phyloP scores from a whole-genome alignment of 2,329 filamentous ascomycete species.

The Trichophyton mentagrophytes region DNA sequence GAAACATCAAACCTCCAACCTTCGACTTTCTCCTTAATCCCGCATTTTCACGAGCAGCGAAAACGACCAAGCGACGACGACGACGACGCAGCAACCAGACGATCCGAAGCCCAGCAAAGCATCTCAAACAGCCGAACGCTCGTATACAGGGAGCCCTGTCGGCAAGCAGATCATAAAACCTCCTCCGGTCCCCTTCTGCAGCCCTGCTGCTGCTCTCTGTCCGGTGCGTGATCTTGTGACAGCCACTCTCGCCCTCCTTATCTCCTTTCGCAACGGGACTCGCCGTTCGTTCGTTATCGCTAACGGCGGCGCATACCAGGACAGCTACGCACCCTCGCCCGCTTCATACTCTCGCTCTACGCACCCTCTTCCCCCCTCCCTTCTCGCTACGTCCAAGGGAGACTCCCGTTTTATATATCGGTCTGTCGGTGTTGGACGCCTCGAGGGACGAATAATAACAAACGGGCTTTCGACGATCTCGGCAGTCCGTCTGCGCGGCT shows the following conservation, averaged over 20 bases:
- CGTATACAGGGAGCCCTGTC: too few relatives aligned
- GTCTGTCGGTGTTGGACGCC: background rate
- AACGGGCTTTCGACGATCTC: background rate
- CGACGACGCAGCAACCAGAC: background rate
- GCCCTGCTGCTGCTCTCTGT: background rate
- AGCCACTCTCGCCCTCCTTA: background rate
- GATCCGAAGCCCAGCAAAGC: background rate
- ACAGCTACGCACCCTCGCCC: background rate
- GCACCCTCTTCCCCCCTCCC: background rate
- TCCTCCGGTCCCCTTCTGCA: too few relatives aligned
- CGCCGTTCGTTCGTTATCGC: background rate
- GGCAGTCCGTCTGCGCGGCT: background rate
- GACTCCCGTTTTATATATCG: background rate
- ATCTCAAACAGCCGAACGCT: too few relatives aligned
- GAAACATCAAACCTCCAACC: background rate
- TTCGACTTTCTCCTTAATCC: background rate
- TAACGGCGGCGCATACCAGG: background rate
- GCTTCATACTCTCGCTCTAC: background rate
- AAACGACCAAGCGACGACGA: too few relatives aligned
- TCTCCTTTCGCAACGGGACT: background rate
- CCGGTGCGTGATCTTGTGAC: background rate
- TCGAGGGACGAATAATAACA: too few relatives aligned
- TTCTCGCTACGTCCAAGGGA: background rate
- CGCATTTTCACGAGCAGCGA: background rate
- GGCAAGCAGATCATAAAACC: too few relatives aligned